Conservation (phyloP, 2,329 filamentous ascomycete species). For the Zymoseptoria ardabiliae region DNA sequence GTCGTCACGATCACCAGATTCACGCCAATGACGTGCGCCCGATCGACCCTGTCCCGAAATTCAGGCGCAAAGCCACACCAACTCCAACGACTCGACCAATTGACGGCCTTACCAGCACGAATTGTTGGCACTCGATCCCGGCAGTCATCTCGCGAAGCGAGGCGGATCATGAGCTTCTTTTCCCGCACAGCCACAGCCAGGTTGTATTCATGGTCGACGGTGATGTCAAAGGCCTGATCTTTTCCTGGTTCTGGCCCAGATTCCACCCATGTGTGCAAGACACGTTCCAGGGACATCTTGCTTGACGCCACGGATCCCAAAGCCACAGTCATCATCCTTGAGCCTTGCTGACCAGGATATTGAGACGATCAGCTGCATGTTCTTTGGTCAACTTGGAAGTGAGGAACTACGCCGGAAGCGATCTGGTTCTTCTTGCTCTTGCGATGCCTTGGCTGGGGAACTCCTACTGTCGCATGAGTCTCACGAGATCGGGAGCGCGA, state of each 20-base stretch:
- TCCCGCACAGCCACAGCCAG: not conserved
- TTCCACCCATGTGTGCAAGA: not conserved
- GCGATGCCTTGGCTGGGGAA: not conserved
- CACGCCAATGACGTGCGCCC: not conserved
- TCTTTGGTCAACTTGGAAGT: not conserved
- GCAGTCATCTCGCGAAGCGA: not conserved
- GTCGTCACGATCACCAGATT: not conserved
- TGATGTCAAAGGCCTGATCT: not conserved
- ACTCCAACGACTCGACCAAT: not conserved
- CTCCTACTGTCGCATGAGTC: not conserved
- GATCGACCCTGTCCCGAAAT: too few species aligned
- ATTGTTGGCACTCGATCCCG: not conserved
- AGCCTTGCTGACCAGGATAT: not conserved
- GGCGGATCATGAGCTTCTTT: not conserved
- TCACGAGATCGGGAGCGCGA: not conserved
- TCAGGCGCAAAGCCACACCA: not conserved
- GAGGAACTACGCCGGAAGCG: not conserved
- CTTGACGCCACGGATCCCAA: not conserved
- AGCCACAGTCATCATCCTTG: not conserved
- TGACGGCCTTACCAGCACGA: not conserved
- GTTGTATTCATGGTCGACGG: not conserved
- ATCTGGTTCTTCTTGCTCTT: too few species aligned
- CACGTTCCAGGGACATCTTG: too few species aligned
- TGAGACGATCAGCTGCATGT: not conserved
- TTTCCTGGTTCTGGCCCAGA: not conserved